These are phyloP conservation scores for Nicotiana attenuata DNA, from an alignment of 257 asterid species.

Conservation along the genomic window DNA sequence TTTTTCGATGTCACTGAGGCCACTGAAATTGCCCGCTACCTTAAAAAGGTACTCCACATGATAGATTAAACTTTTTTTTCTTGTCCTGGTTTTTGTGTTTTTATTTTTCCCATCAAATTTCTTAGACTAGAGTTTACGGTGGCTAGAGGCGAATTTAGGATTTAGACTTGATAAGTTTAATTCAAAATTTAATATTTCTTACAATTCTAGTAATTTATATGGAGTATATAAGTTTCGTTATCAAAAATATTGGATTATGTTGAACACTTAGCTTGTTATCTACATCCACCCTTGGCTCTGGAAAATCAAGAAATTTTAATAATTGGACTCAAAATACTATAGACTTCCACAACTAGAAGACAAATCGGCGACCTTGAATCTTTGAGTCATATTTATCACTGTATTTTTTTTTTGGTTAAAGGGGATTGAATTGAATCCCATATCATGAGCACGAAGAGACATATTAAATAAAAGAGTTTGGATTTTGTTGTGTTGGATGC, in stretches of 20 bases:
- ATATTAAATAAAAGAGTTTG: neutral
- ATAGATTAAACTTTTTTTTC: neutral
- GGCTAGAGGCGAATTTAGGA: neutral
- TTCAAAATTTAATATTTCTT: no score
- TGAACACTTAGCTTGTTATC: neutral
- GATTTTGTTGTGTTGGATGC: conserved; percentile 10
- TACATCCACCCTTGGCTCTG: no score
- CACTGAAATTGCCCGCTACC: conserved; percentile 71
- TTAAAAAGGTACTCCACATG: conserved; percentile 45
- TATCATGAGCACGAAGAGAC: neutral
- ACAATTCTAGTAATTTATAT: no score
- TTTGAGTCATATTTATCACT: neutral
- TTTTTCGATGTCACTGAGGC: conserved; percentile 79
- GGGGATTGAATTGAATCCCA: neutral
- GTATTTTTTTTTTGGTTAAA: no score
- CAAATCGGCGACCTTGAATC: neutral
- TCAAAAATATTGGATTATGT: neutral
- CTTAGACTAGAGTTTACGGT: neutral
- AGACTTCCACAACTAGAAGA: neutral
- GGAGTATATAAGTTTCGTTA: no score
- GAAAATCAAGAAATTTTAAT: neutral
- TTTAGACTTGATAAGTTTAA: no score
- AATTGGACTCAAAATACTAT: neutral
- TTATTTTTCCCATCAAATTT: neutral
- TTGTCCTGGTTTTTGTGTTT: neutral